Evolutionary conservation across 2,329 filamentous ascomycete genomes (phyloP), one percentile per base, ranked within the genome.

Genomic region (Cyclaneusma minus): DNA sequence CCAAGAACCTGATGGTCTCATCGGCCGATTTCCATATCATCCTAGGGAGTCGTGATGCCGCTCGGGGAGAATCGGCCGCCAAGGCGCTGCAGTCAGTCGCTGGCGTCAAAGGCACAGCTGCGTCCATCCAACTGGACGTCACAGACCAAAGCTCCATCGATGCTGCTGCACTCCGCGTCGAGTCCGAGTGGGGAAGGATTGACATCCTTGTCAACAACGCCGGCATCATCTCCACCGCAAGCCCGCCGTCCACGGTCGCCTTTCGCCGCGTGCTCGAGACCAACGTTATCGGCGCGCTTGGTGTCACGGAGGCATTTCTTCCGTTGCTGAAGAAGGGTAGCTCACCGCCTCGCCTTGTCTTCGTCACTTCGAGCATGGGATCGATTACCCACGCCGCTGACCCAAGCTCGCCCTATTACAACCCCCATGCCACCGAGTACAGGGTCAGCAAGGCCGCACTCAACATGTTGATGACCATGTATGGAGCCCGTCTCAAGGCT

Each of bases 171-270:
- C 10, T 20, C 2, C 12, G 14, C 2, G 24, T 40, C 10, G 16
- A 22, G n/a, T 28, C 34, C 11, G 28, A 35, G 3, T 33, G 31
- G 17, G 29, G 36, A 3, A 39, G 29, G 5, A 33, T 54, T 3
- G 47, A 54, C 25, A 34, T 51, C 24, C 35, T 42, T 10, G 30
- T 41, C 28, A 40, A 39, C 28, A 44, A 44, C 24, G 38, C 38
- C 4, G 36, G 35, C n/a, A 29, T 37, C 8, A 29, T 31, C 5
- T 19, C 12, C 2, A 16, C 13, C 13, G 7, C 3, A 8, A 4
- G 12, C 11, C 14, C 7, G 10, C 8, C 24, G 12, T 15, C 31
- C 1, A 25, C 23, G 13, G 16, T 21, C 12, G 8, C 16, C 5
- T 16, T 40, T 5, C 27, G 29, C 5, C 21, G 30, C 8, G 27